A percentile compares a stretch with the other conserved stretches of the same genome.
These are phyloP conservation scores for Phytopythium helicoides DNA, from an alignment of 352 stramenopile species.

Conservation along the genomic window DNA sequence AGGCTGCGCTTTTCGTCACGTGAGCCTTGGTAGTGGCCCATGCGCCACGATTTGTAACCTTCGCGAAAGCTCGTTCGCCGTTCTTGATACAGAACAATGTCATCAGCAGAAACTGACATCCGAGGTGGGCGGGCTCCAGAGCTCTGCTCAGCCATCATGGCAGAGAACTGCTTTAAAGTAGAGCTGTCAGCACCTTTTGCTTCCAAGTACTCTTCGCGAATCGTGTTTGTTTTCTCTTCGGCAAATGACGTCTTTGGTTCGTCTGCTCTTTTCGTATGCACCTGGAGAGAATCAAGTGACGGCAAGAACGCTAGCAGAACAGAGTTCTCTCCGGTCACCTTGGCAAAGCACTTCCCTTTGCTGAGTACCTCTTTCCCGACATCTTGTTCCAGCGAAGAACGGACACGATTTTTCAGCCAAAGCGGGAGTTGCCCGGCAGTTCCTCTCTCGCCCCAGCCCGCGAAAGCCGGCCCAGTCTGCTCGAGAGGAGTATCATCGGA, in stretches of 20 bases:
- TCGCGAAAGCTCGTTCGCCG: constrained; percentile 73
- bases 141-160: constrained; percentile 20
- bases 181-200: background rate
- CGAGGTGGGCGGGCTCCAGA: constrained; percentile 26
- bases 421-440: constrained; percentile 65
- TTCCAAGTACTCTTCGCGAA: constrained; percentile 7
- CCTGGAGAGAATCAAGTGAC: constrained; percentile 52
- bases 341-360: constrained; percentile 85
- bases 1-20: constrained; percentile 69
- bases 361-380: constrained; percentile 37
- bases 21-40: constrained; percentile 72
- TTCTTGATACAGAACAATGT: constrained; percentile 86
- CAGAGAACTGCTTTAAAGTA: constrained; percentile 30
- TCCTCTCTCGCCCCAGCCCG: constrained; percentile 27
- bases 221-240: constrained; percentile 8
- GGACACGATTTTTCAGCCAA: constrained; percentile 61
- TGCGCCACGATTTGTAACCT: constrained; percentile 85
- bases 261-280: constrained; percentile 30
- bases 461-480: constrained; percentile 3
- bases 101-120: constrained; percentile 77
- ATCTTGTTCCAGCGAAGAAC: constrained; percentile 40
- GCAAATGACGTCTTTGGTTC: constrained; percentile 5
- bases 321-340: constrained; percentile 67
- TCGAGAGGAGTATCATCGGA: constrained; percentile 1
- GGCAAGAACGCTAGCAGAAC: constrained; percentile 81